Base-by-base conservation (phyloP, 2,329 filamentous ascomycete genomes). In the Colletotrichum sojae region DNA sequence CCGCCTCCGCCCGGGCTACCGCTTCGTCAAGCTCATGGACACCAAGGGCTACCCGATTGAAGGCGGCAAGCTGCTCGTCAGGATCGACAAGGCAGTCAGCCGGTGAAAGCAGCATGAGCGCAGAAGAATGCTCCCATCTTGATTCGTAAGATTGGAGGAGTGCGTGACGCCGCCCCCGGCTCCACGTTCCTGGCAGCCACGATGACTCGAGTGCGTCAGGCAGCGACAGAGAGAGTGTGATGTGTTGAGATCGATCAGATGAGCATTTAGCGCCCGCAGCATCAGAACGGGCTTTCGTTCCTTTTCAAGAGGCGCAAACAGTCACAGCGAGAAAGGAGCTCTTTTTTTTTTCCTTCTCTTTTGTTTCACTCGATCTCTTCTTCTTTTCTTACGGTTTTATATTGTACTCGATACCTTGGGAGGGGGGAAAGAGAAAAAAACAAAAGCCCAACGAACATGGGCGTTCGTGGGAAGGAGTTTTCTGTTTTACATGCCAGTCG, bases 1-100 rank as follows among this genome's bases (percentile, higher is more conserved):
- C 77, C 85, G 88, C 46, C 82, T 90, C 2, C 83, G 81, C 54
- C 78, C 78, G 54, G 88, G 88, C 18, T 89, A 88, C 76, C 84
- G 88, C 52, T 86, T 88, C 71, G 78, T 90, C 59, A 78, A 80
- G 46, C 81, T 90, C 52, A 76, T 83, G 72, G 83, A 88, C 66
- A 77, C 78, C 22, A 78, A 81, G 27, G 84, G 86, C 18, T 77
- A 80, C 53, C 78, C 80, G 13, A 82, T 85, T 25, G 74, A 79
- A 6, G 85, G 83, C 61, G 81, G 81, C 10, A 83, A 85, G 72
- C 75, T 90, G 56, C 79, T 89, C 48, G 84, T 89, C 59, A 86
- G 81, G 67, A 81, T 90, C 39, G 79, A 83, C 51, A 89, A 89
- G 78, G 77, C 74, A 12, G 72, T 85, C 20, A 52, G 20, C 54